phyloP scores from a whole-genome alignment of 2,329 filamentous ascomycete species.

The Penicillium polonicum region DNA sequence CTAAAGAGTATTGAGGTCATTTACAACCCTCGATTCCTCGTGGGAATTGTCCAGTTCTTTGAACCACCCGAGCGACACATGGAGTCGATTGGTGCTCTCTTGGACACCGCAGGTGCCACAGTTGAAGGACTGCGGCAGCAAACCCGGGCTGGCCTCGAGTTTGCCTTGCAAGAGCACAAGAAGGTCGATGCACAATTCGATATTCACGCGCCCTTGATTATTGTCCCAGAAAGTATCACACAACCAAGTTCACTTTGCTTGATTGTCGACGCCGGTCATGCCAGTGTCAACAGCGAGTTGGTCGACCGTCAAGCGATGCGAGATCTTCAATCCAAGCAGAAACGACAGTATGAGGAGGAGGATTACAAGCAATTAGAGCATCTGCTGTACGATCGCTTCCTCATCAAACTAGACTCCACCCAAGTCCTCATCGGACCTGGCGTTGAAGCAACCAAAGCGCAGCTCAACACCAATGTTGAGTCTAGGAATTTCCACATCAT shows the following conservation, averaged over 20 bases:
- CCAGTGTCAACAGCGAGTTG: constrained; percentile 88
- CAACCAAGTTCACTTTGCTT: constrained; percentile 77
- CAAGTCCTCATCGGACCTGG: constrained; percentile 94
- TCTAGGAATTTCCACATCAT: constrained; percentile 80
- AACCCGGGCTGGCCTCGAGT: constrained; percentile 91
- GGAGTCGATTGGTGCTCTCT: constrained; percentile 93
- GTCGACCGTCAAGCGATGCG: constrained; percentile 88
- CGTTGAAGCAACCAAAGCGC: constrained; percentile 82
- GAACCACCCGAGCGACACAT: constrained; percentile 94
- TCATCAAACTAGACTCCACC: constrained; percentile 88
- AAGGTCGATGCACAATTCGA: constrained; percentile 96
- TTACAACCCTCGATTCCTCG: constrained; percentile 91
- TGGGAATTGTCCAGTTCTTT: constrained; percentile 93
- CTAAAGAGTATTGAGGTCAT: constrained; percentile 95
- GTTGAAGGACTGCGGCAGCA: constrained; percentile 94
- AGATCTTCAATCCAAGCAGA: constrained; percentile 88
- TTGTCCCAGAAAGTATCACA: constrained; percentile 90
- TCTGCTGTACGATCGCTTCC: constrained; percentile 96
- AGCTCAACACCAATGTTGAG: constrained; percentile 68
- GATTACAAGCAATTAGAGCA: constrained; percentile 86
- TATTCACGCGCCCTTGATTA: constrained; percentile 91
- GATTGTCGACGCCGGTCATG: constrained; percentile 94
- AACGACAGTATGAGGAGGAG: constrained; percentile 79
- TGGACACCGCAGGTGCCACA: constrained; percentile 93
- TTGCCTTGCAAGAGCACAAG: constrained; percentile 95